Evolutionary conservation across 2,329 filamentous ascomycete genomes (phyloP).

Genomic region (Fusarium multiceps): DNA sequence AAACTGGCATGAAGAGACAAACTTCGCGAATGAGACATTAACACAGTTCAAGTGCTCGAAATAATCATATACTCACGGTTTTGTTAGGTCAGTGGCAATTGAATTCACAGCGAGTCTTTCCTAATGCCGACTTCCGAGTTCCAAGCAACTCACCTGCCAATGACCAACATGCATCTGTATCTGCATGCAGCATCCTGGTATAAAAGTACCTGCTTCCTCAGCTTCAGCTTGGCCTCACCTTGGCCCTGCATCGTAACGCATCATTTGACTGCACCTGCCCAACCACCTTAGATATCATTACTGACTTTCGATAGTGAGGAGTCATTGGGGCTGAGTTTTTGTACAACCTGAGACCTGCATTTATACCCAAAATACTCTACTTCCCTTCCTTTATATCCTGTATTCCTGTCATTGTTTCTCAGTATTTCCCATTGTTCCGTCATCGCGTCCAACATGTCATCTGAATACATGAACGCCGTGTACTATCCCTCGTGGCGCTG

Average conservation of each 20-base stretch:
- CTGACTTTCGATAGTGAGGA: neutral
- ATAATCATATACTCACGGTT: neutral
- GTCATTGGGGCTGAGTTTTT: slow-evolving; percentile 12
- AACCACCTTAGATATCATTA: neutral
- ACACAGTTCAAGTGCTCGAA: neutral
- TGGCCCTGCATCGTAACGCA: neutral
- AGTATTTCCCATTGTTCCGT: neutral
- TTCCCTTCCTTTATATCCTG: neutral
- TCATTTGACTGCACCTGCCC: neutral
- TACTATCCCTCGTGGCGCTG: slow-evolving; percentile 76
- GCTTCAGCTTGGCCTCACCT: neutral
- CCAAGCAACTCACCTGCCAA: neutral
- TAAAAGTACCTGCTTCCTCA: neutral
- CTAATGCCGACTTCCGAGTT: neutral
- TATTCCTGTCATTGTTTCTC: neutral
- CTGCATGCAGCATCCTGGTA: slow-evolving; percentile 1
- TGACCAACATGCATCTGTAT: neutral
- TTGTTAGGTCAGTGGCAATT: slow-evolving; percentile 18
- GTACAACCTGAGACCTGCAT: slow-evolving; percentile 19
- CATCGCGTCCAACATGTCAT: slow-evolving; percentile 15
- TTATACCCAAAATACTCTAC: neutral
- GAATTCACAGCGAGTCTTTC: neutral
- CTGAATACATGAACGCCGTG: slow-evolving; percentile 53
- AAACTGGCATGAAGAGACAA: neutral
- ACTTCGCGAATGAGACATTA: neutral